Evolutionary conservation across 179 eudicot genomes (phyloP), one percentile per base, ranked within the genome.

Genomic region (Spergularia azorica): DNA sequence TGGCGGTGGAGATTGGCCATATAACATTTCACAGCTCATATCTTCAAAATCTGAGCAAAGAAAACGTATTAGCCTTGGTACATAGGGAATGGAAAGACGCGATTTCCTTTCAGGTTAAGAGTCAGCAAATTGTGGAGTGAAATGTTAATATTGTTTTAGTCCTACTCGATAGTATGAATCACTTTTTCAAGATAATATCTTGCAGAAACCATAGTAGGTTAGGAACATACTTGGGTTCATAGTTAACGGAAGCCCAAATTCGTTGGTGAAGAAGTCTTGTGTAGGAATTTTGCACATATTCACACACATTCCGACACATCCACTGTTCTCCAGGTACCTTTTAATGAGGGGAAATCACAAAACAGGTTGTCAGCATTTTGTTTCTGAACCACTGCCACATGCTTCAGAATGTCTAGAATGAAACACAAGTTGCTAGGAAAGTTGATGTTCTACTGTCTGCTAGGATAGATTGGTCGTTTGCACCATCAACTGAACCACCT

Each of bases 271-370:
- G 87, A 92, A 94, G 71, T 94, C 96, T 87, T 94, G 98, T 26
- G 98, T 94, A 6, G 98, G 98, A 71, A 94, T 87, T 84, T 94
- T 94, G 88, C 98, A 94, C 98, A 94, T 94, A 74, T 94, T 94
- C 21, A 90, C 94, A 57, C 98, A 94, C 98, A 89, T 89, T 86
- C 98, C 98, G 14, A 88, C 96, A 73, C 98, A 94, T 2, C 97
- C 96, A 64, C 96, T 94, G 81, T 92, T 94, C 88, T 94, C 98
- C 84, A 94, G 78, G 88, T 94, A 94, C 88, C 98, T 93, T 61
- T 91, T 61, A 16, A 54, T 70, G 32, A 72, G 32, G 65, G 18
- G 70, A 36, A 17, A 36, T 60, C n/a, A 41, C 12, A 54, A 39
- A 72, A 6, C 39, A 36, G 46, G 2, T 32, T n/a, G 69, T 65